Percentiles rank a stretch among this genome's conserved stretches.
Evolutionary conservation across 2,329 filamentous ascomycete genomes (phyloP).

Genomic region (Cladosporium colombiae): DNA sequence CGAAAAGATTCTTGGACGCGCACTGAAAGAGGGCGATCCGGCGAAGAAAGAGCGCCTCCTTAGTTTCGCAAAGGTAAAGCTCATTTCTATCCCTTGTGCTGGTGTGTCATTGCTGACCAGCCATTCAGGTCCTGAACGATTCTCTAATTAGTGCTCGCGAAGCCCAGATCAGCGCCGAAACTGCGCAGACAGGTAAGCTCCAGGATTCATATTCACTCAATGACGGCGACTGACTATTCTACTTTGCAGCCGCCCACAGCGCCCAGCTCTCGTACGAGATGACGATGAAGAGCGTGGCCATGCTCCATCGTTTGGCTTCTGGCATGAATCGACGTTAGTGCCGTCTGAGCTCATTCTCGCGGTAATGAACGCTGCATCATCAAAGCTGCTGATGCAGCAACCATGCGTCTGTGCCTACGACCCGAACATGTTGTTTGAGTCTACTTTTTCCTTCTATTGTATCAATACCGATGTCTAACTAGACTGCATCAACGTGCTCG

Average conservation of each 20-base stretch:
- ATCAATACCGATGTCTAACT: not conserved
- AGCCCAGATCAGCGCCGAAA: conserved; percentile 31
- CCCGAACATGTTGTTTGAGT: not conserved
- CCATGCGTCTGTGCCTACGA: too few species aligned
- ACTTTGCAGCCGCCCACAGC: conserved; percentile 25
- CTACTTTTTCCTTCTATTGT: not conserved
- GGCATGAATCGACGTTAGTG: conserved; percentile 18
- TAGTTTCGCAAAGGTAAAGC: conserved; percentile 29
- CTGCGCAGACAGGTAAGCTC: conserved; percentile 23
- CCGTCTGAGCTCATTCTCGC: conserved; percentile 1
- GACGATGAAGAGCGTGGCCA: conserved; percentile 30
- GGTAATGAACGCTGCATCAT: not conserved
- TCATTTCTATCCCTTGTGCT: not conserved
- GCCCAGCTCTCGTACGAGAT: conserved; percentile 32
- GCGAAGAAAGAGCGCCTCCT: conserved; percentile 28
- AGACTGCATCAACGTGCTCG: not conserved
- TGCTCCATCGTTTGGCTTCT: conserved; percentile 29
- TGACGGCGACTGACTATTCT: not conserved
- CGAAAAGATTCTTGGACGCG: conserved; percentile 16
- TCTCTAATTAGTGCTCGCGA: conserved; percentile 30
- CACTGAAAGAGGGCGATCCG: conserved; percentile 22
- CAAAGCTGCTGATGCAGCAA: not conserved
- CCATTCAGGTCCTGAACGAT: conserved; percentile 28
- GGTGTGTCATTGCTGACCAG: conserved; percentile 2
- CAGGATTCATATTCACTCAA: not conserved